Conservation (phyloP, 2,329 filamentous ascomycete species). For the Arthrobotrys musiformis region DNA sequence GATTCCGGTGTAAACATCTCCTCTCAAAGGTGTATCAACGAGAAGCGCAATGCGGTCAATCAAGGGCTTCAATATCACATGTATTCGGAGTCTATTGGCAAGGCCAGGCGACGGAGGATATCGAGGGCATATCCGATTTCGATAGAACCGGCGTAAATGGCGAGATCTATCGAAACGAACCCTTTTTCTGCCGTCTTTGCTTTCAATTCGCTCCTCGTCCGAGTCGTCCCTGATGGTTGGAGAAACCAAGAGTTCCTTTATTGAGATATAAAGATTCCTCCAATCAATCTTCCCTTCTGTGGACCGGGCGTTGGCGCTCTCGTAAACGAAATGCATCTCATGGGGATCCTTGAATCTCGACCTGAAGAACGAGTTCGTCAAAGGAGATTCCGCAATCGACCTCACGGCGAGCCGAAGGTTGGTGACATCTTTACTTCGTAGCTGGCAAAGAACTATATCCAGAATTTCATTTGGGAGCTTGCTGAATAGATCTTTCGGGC, state of each 20-base stretch:
- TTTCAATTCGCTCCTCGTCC: conserved; percentile 25
- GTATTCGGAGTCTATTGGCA: conserved; percentile 51
- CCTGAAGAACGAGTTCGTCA: conserved; percentile 54
- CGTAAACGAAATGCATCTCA: conserved; percentile 54
- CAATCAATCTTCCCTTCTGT: conserved; percentile 50
- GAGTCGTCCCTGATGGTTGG: conserved; percentile 34
- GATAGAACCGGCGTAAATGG: conserved; percentile 47
- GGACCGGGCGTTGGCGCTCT: conserved; percentile 39
- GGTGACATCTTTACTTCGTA: conserved; percentile 42
- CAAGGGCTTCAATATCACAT: conserved; percentile 52
- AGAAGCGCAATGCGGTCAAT: conserved; percentile 50
- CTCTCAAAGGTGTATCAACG: conserved; percentile 40
- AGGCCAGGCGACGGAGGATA: conserved; percentile 45
- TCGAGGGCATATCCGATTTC: conserved; percentile 49
- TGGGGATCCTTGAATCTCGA: conserved; percentile 53
- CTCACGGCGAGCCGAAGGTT: conserved; percentile 47
- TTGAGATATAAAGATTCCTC: conserved; percentile 39
- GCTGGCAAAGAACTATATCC: conserved; percentile 49
- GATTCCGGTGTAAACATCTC: conserved; percentile 45
- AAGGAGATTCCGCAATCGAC: conserved; percentile 48
- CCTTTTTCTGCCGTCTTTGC: conserved; percentile 35
- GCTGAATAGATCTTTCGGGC: conserved; percentile 46
- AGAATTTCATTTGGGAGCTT: conserved; percentile 52
- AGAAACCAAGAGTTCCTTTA: conserved; percentile 42
- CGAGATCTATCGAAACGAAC: conserved; percentile 31